A percentile compares a stretch with the other conserved stretches of the same genome.
Evolutionary conservation across 2,329 filamentous ascomycete genomes (phyloP).

Genomic region (Phoma sp.): DNA sequence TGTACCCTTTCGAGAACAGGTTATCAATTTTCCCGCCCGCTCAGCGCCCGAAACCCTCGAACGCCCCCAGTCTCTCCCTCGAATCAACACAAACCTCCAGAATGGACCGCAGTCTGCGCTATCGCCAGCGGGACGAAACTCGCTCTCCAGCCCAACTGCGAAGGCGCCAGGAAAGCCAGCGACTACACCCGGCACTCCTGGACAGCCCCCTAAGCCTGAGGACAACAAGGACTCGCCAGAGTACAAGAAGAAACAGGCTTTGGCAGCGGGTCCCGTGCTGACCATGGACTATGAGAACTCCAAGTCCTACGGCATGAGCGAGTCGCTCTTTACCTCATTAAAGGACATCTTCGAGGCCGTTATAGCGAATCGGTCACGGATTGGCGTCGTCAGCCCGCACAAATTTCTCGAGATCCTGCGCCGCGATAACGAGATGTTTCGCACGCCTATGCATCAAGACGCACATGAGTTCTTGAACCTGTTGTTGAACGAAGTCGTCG

Average conservation of each 20-base stretch:
- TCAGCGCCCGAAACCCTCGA: slow-evolving; percentile 71
- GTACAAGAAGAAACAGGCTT: slow-evolving; percentile 96
- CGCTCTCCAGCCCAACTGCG: slow-evolving; percentile 40
- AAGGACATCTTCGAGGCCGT: slow-evolving; percentile 96
- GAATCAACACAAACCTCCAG: slow-evolving; percentile 48
- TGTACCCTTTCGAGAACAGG: slow-evolving; percentile 88
- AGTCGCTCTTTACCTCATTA: slow-evolving; percentile 90
- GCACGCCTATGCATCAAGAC: slow-evolving; percentile 96
- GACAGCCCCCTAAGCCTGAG: slow-evolving; percentile 73
- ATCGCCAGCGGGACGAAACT: slow-evolving; percentile 61
- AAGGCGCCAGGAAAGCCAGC: slow-evolving; percentile 45
- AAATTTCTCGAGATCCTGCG: slow-evolving; percentile 94
- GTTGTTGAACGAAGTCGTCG: slow-evolving; percentile 92
- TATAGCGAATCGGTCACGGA: slow-evolving; percentile 78
- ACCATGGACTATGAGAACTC: slow-evolving; percentile 84
- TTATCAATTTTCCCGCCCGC: slow-evolving; percentile 84
- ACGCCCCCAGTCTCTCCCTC: slow-evolving; percentile 57
- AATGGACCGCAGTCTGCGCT: slow-evolving; percentile 51
- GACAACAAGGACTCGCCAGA: slow-evolving; percentile 95
- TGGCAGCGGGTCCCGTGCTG: slow-evolving; percentile 84
- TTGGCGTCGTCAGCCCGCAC: slow-evolving; percentile 88
- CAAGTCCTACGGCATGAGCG: slow-evolving; percentile 85
- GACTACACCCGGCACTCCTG: slow-evolving; percentile 56
- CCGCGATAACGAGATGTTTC: slow-evolving; percentile 95
- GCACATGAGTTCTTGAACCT: slow-evolving; percentile 97